Conservation (phyloP, 768 basidiomycete genomes). For the Chalciporus pseudorubinellus region DNA sequence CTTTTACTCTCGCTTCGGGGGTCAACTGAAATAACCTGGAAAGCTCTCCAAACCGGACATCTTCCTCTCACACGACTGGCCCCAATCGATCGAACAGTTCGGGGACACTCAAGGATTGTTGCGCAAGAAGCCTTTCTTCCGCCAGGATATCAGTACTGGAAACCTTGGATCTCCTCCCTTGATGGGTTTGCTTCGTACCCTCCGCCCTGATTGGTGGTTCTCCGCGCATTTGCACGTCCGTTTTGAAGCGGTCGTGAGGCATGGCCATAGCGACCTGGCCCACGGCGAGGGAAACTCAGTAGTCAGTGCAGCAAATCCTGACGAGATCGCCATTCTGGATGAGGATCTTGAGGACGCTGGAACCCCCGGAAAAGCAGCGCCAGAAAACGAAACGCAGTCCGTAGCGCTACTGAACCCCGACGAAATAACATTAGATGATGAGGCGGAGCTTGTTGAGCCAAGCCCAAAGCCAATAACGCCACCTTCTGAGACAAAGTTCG, state of each 20-base stretch:
- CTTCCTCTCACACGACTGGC: conserved; percentile 98
- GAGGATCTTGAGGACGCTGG: conserved; percentile 25
- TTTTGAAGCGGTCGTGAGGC: conserved; percentile 69
- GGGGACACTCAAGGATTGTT: conserved; percentile 69
- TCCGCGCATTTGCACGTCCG: conserved; percentile 87
- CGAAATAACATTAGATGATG: conserved; percentile 48
- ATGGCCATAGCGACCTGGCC: conserved; percentile 27
- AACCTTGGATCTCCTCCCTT: conserved; percentile 85
- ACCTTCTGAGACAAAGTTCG: conserved; percentile 61
- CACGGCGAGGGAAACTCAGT: not conserved
- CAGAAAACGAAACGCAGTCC: conserved; percentile 34
- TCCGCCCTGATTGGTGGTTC: conserved; percentile 89
- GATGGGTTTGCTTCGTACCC: conserved; percentile 66
- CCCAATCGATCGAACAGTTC: conserved; percentile 75
- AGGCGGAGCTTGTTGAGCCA: conserved; percentile 43
- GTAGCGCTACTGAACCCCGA: conserved; percentile 45
- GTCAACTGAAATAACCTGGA: not conserved
- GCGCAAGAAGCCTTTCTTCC: conserved; percentile 75
- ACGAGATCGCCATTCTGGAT: conserved; percentile 41
- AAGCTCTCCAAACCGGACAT: conserved; percentile 64
- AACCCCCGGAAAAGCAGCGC: conserved; percentile 1
- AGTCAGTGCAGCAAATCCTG: conserved; percentile 27
- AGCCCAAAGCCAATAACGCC: conserved; percentile 26
- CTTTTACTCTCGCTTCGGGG: not conserved
- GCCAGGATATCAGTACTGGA: conserved; percentile 61